Base-by-base conservation (phyloP, 345 rosid species). In the Pistacia vera region DNA sequence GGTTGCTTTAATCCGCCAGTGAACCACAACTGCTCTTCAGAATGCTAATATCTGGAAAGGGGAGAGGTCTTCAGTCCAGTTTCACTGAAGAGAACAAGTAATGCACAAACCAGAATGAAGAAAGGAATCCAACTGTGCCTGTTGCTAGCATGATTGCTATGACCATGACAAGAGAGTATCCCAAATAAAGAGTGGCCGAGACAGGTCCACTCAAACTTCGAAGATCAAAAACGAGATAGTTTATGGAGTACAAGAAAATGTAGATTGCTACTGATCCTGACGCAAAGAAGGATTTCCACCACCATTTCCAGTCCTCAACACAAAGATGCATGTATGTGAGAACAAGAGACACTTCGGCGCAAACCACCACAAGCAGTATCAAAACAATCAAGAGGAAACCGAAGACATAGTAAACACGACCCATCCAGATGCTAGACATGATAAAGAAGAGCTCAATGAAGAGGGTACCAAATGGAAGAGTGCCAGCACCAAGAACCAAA, bases 201-300 rank as follows among this genome's bases (percentile, higher is more conserved):
- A 89, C 82, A 0, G 92, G 95, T 56, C 95, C 95, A 67, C 95
- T 90, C 79, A 89, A 77, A 78, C 80, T 89, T 76, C 86, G 80
- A 1, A 90, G 91, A 75, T 88, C 94, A 25, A 90, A 90, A 57
- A 90, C 81, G 13, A 90, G 90, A 75, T 90, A 90, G 65, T 90
- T 90, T 8, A 88, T 71, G 75, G 94, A 87, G 81, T 90, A 90
- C 62, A 84, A 65, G 88, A 90, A 90, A 72, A 90, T 85, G 85
- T 90, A 90, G 66, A 88, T 80, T 10, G 94, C 90, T 57, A 90
- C 94, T 7, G 94, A 90, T 73, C 94, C 94, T 2, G 94, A 90
- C 11, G 94, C 94, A 79, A 88, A 88, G 85, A 90, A 90, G 8
- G 94, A 85, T 56, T 90, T 90, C 94, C 94, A 90, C 94, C 94